Evolutionary conservation across 176 grass and related monocot genomes (phyloP).

Genomic region (Phragmites australis): DNA sequence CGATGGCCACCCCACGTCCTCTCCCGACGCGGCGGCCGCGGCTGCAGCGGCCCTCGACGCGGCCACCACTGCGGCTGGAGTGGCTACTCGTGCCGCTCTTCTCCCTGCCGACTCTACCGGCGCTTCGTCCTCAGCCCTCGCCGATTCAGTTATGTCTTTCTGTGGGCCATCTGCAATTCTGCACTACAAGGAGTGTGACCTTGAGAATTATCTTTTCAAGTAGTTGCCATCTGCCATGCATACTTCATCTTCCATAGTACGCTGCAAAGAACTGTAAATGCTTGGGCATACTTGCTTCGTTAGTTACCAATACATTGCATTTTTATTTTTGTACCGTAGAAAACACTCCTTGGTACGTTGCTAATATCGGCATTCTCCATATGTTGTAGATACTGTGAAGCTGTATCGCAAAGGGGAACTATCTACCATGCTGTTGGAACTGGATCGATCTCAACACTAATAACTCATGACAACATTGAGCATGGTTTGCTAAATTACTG

Average conservation of each 20-base stretch:
- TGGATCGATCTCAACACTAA: conserved; percentile 58
- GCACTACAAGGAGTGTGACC: conserved; percentile 11
- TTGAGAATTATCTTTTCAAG: neutral
- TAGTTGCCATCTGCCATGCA: neutral
- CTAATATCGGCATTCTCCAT: conserved; percentile 5
- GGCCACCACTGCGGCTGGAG: too few relatives aligned
- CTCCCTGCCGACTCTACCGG: too few relatives aligned
- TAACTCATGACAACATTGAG: conserved; percentile 43
- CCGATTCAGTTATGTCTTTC: too few relatives aligned
- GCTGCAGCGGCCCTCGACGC: too few relatives aligned
- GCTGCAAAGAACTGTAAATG: neutral
- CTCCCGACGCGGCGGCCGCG: too few relatives aligned
- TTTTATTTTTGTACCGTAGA: neutral
- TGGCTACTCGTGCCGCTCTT: too few relatives aligned
- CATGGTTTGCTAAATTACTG: neutral
- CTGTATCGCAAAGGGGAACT: conserved; percentile 79
- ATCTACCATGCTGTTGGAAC: conserved; percentile 57
- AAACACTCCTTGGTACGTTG: neutral
- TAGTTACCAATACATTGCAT: neutral
- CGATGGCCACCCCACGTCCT: too few relatives aligned
- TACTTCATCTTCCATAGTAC: neutral
- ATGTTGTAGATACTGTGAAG: conserved; percentile 80
- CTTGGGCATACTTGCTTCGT: conserved; percentile 5
- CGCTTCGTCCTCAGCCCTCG: too few relatives aligned
- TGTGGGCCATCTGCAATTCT: too few relatives aligned